Base-by-base conservation (phyloP, 2,329 filamentous ascomycete genomes). In the Curvularia spicifera region DNA sequence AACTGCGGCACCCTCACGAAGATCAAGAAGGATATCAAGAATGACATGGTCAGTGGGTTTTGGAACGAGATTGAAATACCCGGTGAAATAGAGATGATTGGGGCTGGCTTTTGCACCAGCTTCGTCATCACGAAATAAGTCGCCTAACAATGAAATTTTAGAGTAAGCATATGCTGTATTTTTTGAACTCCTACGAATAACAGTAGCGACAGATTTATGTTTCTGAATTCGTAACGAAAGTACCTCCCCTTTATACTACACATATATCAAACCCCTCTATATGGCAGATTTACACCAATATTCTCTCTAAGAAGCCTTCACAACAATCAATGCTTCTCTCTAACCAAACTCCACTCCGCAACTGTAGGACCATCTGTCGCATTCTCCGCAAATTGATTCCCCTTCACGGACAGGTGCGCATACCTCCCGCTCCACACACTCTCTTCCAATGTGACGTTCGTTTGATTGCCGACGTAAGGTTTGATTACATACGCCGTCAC, bases 1-100 rank as follows among this genome's bases (percentile, higher is more conserved):
- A 99, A 99, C 74, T 99, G 95, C 75, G 95, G 95, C 3, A 57
- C 71, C 44, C 28, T 71, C 6, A 61, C 40, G 1, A 53, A 18
- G 1, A 24, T 66, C 10, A 44, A 48, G 22, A 57, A 60, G 2
- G 58, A 66, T 5, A 45, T 69, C 0, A 64, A 65, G 46, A 69
- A 72, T 4, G 68, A 72, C 10, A 72, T 72, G 70, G 60, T 73
- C 37, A 68, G 51, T 39, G 70, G 68, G 0, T 61, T 72, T 15
- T 74, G 71, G 71, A 74, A 71, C 18, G 61, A 70, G 10, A 70
- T 74, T 20, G 43, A 57, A 1, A 54, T 74, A 22, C 64, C 66
- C 1, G 70, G 67, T 29, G 50, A 59, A 13, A 60, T 74, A 4
- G 28, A 60, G 1, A 63, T 56, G n/a, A 60, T 74, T 22, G 68